phyloP scores from a whole-genome alignment of 2,329 filamentous ascomycete genomes.

The Metarhizium robertsii region DNA sequence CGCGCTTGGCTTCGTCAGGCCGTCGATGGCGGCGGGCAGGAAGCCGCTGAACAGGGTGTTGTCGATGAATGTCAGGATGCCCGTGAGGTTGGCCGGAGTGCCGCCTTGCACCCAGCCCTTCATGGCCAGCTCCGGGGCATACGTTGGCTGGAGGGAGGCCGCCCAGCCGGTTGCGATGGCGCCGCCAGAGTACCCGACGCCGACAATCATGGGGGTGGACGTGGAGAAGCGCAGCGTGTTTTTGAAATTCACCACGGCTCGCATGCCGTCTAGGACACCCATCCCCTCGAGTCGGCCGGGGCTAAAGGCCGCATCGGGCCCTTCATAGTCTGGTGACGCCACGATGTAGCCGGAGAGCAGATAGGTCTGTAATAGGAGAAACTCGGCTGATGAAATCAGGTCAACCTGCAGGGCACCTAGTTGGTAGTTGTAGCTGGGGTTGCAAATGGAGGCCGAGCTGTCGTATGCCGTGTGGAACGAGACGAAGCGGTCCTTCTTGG shows the following conservation, averaged over 20 bases:
- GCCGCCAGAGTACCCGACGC: slow-evolving; percentile 31
- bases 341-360: slow-evolving; percentile 37
- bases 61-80: neutral
- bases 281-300: slow-evolving; percentile 30
- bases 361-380: slow-evolving; percentile 12
- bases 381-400: slow-evolving; percentile 14
- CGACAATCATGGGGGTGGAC: slow-evolving; percentile 23
- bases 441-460: slow-evolving; percentile 25
- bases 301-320: slow-evolving; percentile 31
- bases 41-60: neutral
- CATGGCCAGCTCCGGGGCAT: slow-evolving; percentile 15
- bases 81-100: neutral
- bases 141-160: slow-evolving; percentile 15
- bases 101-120: slow-evolving; percentile 15
- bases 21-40: neutral
- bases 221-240: slow-evolving; percentile 17
- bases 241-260: slow-evolving; percentile 16
- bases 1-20: neutral
- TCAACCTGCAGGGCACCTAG: slow-evolving; percentile 21
- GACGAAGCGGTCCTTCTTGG: slow-evolving; percentile 19
- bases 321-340: slow-evolving; percentile 37
- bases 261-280: slow-evolving; percentile 32
- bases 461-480: slow-evolving; percentile 34
- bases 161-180: slow-evolving; percentile 13
- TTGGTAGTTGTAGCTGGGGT: slow-evolving; percentile 16